Conservation (phyloP, 148 eudicot genomes). For the Vaccinium macrocarpon region DNA sequence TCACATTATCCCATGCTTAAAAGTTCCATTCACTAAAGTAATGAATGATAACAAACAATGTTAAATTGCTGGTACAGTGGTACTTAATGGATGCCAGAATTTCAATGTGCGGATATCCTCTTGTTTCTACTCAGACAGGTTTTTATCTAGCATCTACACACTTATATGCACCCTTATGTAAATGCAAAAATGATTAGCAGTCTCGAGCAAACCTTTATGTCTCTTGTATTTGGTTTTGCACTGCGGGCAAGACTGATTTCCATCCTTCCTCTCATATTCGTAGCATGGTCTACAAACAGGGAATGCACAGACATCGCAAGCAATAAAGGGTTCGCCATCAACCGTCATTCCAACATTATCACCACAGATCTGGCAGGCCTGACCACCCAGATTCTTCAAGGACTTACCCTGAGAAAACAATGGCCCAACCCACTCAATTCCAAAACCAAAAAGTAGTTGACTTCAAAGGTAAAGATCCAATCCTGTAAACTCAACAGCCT, state of each 20-base stretch:
- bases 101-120: background rate
- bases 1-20: background rate
- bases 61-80: background rate
- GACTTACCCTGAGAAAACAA: conserved; percentile 22
- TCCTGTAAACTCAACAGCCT: background rate
- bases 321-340: conserved; percentile 26
- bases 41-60: background rate
- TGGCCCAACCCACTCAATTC: conserved; percentile 4
- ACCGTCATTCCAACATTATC: conserved; percentile 21
- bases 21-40: background rate
- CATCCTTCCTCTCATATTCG: conserved; percentile 36
- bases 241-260: conserved; percentile 53
- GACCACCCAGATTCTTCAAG: conserved; percentile 25
- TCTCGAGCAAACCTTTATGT: conserved; percentile 42
- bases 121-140: background rate
- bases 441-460: background rate
- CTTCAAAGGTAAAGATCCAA: background rate
- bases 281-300: conserved; percentile 35
- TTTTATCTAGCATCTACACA: background rate
- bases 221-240: conserved; percentile 60
- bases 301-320: conserved; percentile 27
- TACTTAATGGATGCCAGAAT: background rate
- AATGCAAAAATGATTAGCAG: background rate
- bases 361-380: conserved; percentile 31
- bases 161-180: background rate